Percentiles rank a stretch among this genome's conserved stretches.
Evolutionary conservation across 83 land plant genomes (phyloP).

Genomic region (Picea engelmannii): DNA sequence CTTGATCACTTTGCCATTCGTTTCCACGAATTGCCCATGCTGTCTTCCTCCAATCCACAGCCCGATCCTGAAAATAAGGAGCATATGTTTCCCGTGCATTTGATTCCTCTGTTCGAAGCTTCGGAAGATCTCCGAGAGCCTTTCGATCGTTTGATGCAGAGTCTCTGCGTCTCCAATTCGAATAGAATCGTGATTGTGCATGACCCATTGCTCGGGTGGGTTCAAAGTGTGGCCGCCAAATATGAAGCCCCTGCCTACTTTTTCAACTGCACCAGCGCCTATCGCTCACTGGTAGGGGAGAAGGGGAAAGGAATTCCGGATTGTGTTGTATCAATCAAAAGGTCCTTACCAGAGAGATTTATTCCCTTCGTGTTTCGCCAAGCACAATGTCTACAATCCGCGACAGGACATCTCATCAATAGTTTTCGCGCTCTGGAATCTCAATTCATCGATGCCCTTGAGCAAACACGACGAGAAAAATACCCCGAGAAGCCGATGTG

Average conservation of each 20-base stretch:
- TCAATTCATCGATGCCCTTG: slow-evolving; percentile 11
- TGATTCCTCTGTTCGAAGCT: slow-evolving; percentile 15
- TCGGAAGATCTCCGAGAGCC: slow-evolving; percentile 2
- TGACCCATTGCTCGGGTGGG: slow-evolving; percentile 33
- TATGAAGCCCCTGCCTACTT: slow-evolving; percentile 14
- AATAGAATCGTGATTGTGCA: slow-evolving; percentile 5
- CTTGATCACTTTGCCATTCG: slow-evolving; percentile 11
- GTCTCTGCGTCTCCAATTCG: not conserved
- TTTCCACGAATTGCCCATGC: slow-evolving; percentile 31
- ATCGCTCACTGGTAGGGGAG: too few species aligned
- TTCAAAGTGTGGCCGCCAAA: slow-evolving; percentile 14
- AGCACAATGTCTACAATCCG: not conserved
- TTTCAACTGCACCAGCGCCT: too few species aligned
- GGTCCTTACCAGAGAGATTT: too few species aligned
- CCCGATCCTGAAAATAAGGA: slow-evolving; percentile 21
- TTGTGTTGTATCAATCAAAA: too few species aligned
- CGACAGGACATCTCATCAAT: slow-evolving; percentile 30
- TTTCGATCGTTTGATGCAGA: slow-evolving; percentile 11
- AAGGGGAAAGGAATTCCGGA: too few species aligned
- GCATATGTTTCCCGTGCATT: too few species aligned
- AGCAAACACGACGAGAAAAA: too few species aligned
- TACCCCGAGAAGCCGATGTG: too few species aligned
- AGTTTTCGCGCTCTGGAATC: slow-evolving; percentile 33
- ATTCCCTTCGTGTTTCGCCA: too few species aligned
- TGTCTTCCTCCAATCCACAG: slow-evolving; percentile 10